Base-by-base conservation (phyloP, 2,329 filamentous ascomycete species). In the Fusarium proliferatum region DNA sequence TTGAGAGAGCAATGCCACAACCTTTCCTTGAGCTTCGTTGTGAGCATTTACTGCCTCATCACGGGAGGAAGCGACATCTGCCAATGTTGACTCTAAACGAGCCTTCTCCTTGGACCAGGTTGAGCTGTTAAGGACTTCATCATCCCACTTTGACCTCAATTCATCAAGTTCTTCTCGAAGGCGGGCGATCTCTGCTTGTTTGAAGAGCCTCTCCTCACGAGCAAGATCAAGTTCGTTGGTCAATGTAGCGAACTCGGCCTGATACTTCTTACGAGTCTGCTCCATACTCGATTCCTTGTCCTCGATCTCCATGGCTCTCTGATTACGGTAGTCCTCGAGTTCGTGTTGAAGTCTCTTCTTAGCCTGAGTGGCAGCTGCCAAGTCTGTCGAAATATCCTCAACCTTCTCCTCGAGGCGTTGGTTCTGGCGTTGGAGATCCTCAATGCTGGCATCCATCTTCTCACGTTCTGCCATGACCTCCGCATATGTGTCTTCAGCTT, bases 21-120 rank as follows among this genome's bases (percentile, higher is more conserved):
- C 93, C 87, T 97, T 97, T 81, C 93, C 89, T 81, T 98, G 96
- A 5, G 95, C 95, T 76, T 98, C 96, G 79, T 96, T 97, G 82
- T 99, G 96, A 2, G 96, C 96, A 76, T 91, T 92, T 57, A 95
- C 93, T 15, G 96, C 96, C 82, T 99, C 96, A 74, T 99, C 96
- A 6, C 96, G 91, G n/a, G 95, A 97, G 55, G 94, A 92, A 16
- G 93, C 93, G 38, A 98, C 89, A 80, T 98, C 95, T 57, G 96
- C 91, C 61, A 99, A 87, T 9, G 95, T 97, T 68, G 95, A 91
- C 81, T 98, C 96, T 45, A 99, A 88, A 21, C 96, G 92, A 21
- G 94, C 89, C 86, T 98, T 98, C 84, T 99, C 96, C 85, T 99
- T 99, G 17, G 95, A 95, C 95, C 96, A 98, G 2, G 96, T 97